These are phyloP conservation scores for Chaetomium fimeti DNA, from an alignment of 495 filamentous ascomycete species.

Conservation along the genomic window DNA sequence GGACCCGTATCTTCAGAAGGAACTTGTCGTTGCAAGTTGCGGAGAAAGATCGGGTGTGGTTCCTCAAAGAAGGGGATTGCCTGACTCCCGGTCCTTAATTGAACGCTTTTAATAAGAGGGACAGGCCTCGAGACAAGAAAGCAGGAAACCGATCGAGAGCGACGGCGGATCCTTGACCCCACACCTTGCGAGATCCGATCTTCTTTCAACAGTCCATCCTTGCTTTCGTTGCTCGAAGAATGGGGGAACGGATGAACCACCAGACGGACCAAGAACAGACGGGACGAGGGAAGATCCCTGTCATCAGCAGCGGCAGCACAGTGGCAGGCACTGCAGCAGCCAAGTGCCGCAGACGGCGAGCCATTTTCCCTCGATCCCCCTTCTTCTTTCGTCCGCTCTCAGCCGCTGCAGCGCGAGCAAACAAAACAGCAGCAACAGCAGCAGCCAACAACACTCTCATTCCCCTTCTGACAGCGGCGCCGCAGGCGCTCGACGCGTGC, in stretches of 20 bases:
- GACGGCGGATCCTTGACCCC: background rate
- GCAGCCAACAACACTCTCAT: background rate
- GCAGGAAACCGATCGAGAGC: background rate
- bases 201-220: background rate
- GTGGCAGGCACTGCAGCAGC: no score
- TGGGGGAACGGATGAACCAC: background rate
- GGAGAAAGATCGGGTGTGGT: background rate
- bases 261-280: background rate
- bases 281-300: background rate
- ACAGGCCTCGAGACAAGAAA: background rate
- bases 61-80: background rate
- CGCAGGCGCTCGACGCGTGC: slow-evolving; percentile 1
- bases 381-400: no score
- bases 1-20: background rate
- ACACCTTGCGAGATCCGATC: slow-evolving; percentile 1
- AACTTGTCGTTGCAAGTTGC: background rate
- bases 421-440: background rate
- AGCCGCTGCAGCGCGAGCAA: background rate
- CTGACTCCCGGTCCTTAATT: slow-evolving; percentile 3
- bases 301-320: background rate
- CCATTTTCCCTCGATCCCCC: background rate
- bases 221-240: background rate
- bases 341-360: no score
- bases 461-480: background rate
- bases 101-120: background rate